A percentile compares a stretch with the other conserved stretches of the same genome.
These are phyloP conservation scores for Paraconiothyrium brasiliense DNA, from an alignment of 2,329 filamentous ascomycete genomes.

Conservation along the genomic window DNA sequence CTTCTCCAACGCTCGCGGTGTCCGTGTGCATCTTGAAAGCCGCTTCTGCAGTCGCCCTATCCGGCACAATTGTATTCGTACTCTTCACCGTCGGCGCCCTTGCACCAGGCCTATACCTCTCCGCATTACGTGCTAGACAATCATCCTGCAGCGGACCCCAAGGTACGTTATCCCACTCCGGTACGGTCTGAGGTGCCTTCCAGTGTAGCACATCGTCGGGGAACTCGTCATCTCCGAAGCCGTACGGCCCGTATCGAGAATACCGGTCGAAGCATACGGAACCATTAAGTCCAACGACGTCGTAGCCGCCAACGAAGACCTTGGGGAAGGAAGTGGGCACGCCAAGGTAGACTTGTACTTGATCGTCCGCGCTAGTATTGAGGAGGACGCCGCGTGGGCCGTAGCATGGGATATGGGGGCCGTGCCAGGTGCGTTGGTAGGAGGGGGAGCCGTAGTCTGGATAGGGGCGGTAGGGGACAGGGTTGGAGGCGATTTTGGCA, in stretches of 20 bases:
- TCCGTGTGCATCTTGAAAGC: conserved; percentile 42
- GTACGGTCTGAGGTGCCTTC: conserved; percentile 45
- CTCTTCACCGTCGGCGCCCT: conserved; percentile 47
- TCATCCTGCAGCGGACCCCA: conserved; percentile 76
- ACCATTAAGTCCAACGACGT: conserved; percentile 49
- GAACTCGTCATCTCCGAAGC: conserved; percentile 62
- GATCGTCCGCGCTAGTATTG: conserved; percentile 68
- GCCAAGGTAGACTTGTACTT: conserved; percentile 69
- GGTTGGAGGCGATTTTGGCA: conserved; percentile 40
- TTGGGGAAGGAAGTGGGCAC: conserved; percentile 58
- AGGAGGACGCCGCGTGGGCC: conserved; percentile 64
- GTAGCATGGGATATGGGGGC: conserved; percentile 69
- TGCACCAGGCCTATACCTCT: conserved; percentile 63
- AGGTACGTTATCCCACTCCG: conserved; percentile 71
- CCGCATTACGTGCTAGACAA: conserved; percentile 72
- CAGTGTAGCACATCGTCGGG: conserved; percentile 57
- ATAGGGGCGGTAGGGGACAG: conserved; percentile 74
- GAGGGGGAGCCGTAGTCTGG: conserved; percentile 71
- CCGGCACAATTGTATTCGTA: conserved; percentile 38
- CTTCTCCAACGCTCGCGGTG: conserved; percentile 39
- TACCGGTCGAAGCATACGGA: conserved; percentile 73
- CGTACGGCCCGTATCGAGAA: conserved; percentile 64
- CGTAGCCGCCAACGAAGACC: conserved; percentile 49
- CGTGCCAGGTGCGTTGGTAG: conserved; percentile 67
- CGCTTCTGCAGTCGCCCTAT: conserved; percentile 36